Evolutionary conservation across 2,329 filamentous ascomycete species (phyloP).

Genomic region (Monosporascus sp.): DNA sequence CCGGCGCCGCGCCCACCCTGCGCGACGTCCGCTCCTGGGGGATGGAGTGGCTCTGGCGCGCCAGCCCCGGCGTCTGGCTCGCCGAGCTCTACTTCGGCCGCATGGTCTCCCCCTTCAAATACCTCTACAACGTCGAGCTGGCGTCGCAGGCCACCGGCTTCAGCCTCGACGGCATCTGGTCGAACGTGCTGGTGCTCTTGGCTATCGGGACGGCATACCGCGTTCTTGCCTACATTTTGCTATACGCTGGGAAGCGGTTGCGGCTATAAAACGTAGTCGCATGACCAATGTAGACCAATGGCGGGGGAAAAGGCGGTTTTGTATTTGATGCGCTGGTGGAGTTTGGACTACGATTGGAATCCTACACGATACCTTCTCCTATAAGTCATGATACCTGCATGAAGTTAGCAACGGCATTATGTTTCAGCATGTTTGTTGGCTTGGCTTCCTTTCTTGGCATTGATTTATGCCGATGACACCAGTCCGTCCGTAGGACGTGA

Average conservation of each 20-base stretch:
- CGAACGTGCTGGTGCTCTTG: constrained; percentile 39
- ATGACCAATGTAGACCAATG: too few species aligned
- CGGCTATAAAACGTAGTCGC: constrained; percentile 16
- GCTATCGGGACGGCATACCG: constrained; percentile 40
- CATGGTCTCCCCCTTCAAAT: constrained; percentile 41
- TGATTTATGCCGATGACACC: too few species aligned
- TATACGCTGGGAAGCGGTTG: constrained; percentile 28
- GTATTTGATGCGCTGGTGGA: background rate
- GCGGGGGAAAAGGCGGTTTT: background rate
- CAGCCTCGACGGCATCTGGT: constrained; percentile 35
- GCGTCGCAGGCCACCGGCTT: constrained; percentile 40
- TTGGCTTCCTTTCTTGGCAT: too few species aligned
- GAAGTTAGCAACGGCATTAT: too few species aligned
- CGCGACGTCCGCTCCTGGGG: constrained; percentile 44
- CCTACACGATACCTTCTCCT: too few species aligned
- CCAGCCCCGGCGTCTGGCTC: constrained; percentile 49
- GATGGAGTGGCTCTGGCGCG: constrained; percentile 50
- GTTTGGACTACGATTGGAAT: background rate
- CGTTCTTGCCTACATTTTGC: constrained; percentile 36
- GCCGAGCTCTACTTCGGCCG: constrained; percentile 51
- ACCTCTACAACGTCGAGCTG: constrained; percentile 45
- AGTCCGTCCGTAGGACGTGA: too few species aligned
- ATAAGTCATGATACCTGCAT: too few species aligned
- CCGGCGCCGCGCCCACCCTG: constrained; percentile 46
- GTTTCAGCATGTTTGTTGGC: too few species aligned